Base-by-base conservation (phyloP, 1,284 basidiomycete species). In the Cryptococcus sp. region DNA sequence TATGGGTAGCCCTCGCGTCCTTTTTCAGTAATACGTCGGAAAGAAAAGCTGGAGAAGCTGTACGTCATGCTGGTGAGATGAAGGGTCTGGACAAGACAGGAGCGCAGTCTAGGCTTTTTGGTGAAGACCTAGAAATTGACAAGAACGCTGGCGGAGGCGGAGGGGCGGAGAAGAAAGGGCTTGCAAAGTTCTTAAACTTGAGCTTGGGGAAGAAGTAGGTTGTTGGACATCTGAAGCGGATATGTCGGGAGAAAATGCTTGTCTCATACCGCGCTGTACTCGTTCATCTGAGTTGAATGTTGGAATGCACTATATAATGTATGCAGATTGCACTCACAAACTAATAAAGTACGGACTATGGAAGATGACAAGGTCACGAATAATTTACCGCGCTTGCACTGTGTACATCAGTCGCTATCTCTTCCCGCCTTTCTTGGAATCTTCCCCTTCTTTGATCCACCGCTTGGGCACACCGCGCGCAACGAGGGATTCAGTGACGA, bases 381-480 rank as follows among this genome's bases (percentile, higher is more conserved):
- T 46, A 13, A 43, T n/a, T 5, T 4, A 44, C 11, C 43, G 29
- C 29, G 29, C 29, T 34, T 13, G 29, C 8, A 34, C 5, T 13
- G 8, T n/a, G n/a, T n/a, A n/a, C n/a, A n/a, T n/a, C n/a, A 34
- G 8, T 34, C 29, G 29, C 23, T 19, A 39, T 26, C n/a, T 46
- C 17, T 25, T 38, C n/a, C 29, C 43, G 41, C 41, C 20, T 48
- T 57, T 59, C 46, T 63, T 56, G 38, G 51, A 53, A 50, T 59
- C 61, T 20, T 60, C 61, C 20, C 69, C 74, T 3, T 82, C 78
- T 68, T 85, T 83, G 55, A 93, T 87, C 86, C 88, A 93, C 68
- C 81, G 82, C 78, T 87, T 88, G 22, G 91, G 89, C 40, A 93
- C 83, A 0, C 91, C 89, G 59, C 83, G 84, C 29, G 78, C 82